phyloP scores from a whole-genome alignment of 73 alveolate genomes.

The Halteria grandinella region DNA sequence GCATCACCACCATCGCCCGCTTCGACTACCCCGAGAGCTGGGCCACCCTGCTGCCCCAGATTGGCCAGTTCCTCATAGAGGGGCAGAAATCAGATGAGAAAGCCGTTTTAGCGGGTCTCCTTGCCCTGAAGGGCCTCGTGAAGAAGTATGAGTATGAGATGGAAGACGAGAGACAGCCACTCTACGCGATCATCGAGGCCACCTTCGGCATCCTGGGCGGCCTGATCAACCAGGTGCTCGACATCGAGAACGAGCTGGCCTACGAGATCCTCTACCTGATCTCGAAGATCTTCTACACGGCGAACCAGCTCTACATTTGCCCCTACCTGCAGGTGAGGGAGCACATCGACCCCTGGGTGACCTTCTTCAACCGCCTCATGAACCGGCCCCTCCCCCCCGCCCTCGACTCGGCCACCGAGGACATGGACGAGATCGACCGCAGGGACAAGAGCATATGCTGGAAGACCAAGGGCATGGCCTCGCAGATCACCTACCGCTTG shows the following conservation, averaged over 20 bases:
- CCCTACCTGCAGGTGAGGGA: conserved; percentile 46
- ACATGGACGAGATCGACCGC: conserved; percentile 58
- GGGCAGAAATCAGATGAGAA: conserved; percentile 14
- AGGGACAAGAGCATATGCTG: conserved; percentile 67
- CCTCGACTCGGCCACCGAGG: conserved; percentile 57
- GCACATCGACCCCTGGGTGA: conserved; percentile 57
- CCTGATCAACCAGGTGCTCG: conserved; percentile 37
- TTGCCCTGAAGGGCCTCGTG: conserved; percentile 36
- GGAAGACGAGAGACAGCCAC: conserved; percentile 69
- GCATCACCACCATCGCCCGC: conserved; percentile 53
- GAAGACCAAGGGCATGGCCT: conserved; percentile 71
- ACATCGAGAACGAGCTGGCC: conserved; percentile 46
- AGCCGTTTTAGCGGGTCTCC: conserved; percentile 53
- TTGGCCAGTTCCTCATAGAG: conserved; percentile 1
- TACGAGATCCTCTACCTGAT: conserved; percentile 42
- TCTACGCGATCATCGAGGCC: conserved; percentile 58
- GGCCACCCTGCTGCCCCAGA: conserved; percentile 52
- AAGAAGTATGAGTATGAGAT: conserved; percentile 70
- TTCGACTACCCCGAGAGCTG: conserved; percentile 59
- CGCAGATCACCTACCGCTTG: conserved; percentile 63
- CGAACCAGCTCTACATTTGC: conserved; percentile 69
- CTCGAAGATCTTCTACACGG: conserved; percentile 67
- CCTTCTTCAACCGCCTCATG: conserved; percentile 65
- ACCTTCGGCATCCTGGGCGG: conserved; percentile 66
- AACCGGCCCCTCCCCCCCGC: conserved; percentile 56